A percentile compares a stretch with the other conserved stretches of the same genome.
phyloP scores from a whole-genome alignment of 176 grass and related monocot genomes.

The Zea mays region DNA sequence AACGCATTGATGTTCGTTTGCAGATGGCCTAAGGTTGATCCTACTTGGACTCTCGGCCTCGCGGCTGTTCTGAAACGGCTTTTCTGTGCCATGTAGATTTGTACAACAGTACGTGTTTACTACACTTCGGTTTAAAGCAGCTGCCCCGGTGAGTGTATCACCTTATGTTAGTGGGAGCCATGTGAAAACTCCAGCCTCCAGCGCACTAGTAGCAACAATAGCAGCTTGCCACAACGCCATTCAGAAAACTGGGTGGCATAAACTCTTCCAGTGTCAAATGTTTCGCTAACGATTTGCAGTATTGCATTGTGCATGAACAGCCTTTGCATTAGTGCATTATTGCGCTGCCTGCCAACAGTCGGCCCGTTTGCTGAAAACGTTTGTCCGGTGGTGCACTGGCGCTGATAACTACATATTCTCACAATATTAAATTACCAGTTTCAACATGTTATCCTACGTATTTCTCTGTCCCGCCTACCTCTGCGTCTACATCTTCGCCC shows the following conservation, averaged over 20 bases:
- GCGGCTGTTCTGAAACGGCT: not conserved
- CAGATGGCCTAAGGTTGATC: conserved; percentile 36
- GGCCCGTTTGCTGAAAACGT: not conserved
- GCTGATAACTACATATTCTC: not conserved
- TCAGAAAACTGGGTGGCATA: not conserved
- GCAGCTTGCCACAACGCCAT: not conserved
- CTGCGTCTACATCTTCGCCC: no score
- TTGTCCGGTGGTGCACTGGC: not conserved
- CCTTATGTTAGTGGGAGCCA: conserved; percentile 18
- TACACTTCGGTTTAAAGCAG: no score
- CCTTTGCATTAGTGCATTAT: not conserved
- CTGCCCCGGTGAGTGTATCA: not conserved
- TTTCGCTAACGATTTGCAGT: not conserved
- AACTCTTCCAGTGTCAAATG: not conserved
- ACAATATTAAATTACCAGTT: no score
- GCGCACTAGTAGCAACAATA: conserved; percentile 3
- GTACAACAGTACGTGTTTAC: conserved; percentile 1
- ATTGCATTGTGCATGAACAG: not conserved
- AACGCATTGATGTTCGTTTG: not conserved
- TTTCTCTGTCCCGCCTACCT: no score
- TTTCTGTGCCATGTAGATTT: not conserved
- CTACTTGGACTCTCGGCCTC: not conserved
- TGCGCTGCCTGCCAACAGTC: conserved; percentile 10
- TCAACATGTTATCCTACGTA: no score
- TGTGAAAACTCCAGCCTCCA: conserved; percentile 10